Percentiles rank a stretch among this genome's conserved stretches.
phyloP scores from a whole-genome alignment of 2,329 filamentous ascomycete species.

The Ceratocystis cacaofunesta region DNA sequence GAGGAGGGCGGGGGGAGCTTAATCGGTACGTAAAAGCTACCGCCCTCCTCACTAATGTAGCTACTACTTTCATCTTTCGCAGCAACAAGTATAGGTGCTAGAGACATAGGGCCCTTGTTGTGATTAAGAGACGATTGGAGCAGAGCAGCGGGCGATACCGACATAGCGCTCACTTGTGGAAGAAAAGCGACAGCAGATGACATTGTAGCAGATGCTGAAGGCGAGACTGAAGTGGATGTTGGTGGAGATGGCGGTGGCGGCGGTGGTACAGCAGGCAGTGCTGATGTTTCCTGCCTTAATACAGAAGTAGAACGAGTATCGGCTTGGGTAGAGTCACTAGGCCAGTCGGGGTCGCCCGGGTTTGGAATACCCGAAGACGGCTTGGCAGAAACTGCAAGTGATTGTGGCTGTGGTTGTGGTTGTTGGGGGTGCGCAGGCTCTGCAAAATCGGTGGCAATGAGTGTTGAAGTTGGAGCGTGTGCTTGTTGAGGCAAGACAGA shows the following conservation, averaged over 20 bases:
- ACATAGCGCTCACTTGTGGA: neutral
- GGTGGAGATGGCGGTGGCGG: neutral
- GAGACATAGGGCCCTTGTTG: neutral
- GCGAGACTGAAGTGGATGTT: neutral
- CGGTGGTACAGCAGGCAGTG: neutral
- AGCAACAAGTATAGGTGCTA: neutral
- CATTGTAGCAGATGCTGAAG: neutral
- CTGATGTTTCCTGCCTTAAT: neutral
- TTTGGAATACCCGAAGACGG: neutral
- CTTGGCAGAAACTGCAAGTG: neutral
- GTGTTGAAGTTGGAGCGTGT: neutral
- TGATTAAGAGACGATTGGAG: neutral
- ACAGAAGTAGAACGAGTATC: neutral
- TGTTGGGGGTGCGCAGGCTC: neutral
- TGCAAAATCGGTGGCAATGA: neutral
- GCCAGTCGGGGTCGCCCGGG: neutral
- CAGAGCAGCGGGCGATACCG: neutral
- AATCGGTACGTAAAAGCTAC: neutral
- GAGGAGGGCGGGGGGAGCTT: conserved; percentile 26
- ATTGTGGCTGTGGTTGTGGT: neutral
- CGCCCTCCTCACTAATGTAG: neutral
- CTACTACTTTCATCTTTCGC: neutral
- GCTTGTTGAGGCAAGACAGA: neutral
- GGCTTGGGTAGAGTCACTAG: conserved; percentile 10
- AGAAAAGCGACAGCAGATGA: conserved; percentile 1